A percentile compares a stretch with the other conserved stretches of the same genome.
phyloP scores from a whole-genome alignment of 2,329 filamentous ascomycete species.

The Falciphora oryzae region DNA sequence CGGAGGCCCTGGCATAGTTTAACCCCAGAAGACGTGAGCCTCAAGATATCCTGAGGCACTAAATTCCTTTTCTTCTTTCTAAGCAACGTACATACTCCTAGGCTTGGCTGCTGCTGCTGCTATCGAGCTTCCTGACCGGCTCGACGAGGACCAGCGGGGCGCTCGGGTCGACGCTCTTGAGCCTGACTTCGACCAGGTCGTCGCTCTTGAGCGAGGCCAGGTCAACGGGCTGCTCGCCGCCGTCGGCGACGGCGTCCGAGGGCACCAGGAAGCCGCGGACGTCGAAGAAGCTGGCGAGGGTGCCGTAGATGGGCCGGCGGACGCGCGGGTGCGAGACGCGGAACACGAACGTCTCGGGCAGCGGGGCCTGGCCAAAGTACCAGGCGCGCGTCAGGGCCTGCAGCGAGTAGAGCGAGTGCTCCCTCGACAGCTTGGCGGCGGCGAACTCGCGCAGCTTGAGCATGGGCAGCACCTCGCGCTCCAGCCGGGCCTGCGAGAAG shows the following conservation, averaged over 20 bases:
- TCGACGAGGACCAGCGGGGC: conserved; percentile 39
- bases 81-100: neutral
- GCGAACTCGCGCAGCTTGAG: conserved; percentile 49
- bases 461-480: conserved; percentile 39
- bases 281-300: conserved; percentile 46
- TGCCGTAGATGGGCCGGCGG: conserved; percentile 26
- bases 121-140: conserved; percentile 25
- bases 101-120: neutral
- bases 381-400: conserved; percentile 57
- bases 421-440: conserved; percentile 28
- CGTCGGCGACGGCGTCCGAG: conserved; percentile 29
- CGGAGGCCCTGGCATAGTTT: too few species aligned
- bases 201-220: conserved; percentile 34
- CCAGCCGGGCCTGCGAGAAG: conserved; percentile 36
- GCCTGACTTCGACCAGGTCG: conserved; percentile 47
- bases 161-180: conserved; percentile 48
- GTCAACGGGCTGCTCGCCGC: conserved; percentile 6
- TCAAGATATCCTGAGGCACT: too few species aligned
- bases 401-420: conserved; percentile 45
- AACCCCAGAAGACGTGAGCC: too few species aligned
- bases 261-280: conserved; percentile 34
- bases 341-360: conserved; percentile 45
- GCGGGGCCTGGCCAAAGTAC: conserved; percentile 41
- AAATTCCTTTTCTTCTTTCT: neutral
- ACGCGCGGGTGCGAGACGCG: conserved; percentile 34